Evolutionary conservation across 768 basidiomycete genomes (phyloP), one percentile per base, ranked within the genome.

Genomic region (Lyophyllum decastes): DNA sequence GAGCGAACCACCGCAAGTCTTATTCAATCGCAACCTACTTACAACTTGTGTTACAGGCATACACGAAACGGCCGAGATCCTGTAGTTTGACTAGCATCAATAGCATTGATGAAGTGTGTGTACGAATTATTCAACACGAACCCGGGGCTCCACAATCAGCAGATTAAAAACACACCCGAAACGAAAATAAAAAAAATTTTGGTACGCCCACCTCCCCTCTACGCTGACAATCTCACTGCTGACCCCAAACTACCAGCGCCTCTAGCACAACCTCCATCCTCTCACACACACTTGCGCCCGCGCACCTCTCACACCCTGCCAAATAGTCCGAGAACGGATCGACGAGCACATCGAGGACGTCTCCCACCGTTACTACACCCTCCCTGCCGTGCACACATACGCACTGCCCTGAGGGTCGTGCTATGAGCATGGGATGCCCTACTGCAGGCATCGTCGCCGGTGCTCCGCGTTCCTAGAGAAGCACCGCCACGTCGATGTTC

Each of bases 311-410:
- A n/a, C 55, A 57, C 25, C 33, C 24, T 34, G 16, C 27, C 16
- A 34, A 19, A 10, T 43, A 45, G 33, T 16, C 11, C 46, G 17
- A 21, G 16, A 55, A n/a, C 7, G n/a, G 25, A 4, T 41, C 38
- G 19, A n/a, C 33, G 16, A 61, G 56, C 14, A 43, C 44, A 21
- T 58, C n/a, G 5, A 58, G 21, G 6, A 61, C 60, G n/a, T 61
- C 60, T 5, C 56, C 34, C 12, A 58, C 56, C 2, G 60, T 54
- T 11, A 61, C 60, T 2, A 40, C 40, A 19, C 24, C 4, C 33
- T 40, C 22, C 2, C 24, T 9, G 9, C 16, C 4, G 6, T 8
- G 34, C 16, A 58, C 57, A 14, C 46, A 22, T 11, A 61, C 33
- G 12, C 30, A 24, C 26, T 58, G 48, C 35, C 56, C 56, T 7